Percentiles rank a stretch among this genome's conserved stretches.
Evolutionary conservation across 1,284 basidiomycete species (phyloP).

Genomic region (Naganishia sp.): DNA sequence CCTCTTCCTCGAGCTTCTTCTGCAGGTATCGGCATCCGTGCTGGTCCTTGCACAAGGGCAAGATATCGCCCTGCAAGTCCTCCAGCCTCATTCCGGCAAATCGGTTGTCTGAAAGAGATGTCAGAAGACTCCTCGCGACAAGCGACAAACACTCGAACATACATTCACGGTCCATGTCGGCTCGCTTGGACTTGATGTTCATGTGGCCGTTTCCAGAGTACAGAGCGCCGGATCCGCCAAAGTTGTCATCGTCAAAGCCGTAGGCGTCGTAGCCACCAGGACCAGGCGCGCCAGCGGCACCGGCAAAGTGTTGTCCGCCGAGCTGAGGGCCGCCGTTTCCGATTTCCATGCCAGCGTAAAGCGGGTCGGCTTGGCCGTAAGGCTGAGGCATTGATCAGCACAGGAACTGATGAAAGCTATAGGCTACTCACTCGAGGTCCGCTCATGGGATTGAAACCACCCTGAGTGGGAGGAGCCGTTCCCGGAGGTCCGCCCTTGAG

Average conservation of each 20-base stretch:
- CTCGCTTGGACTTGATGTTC: constrained; percentile 88
- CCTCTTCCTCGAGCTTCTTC: constrained; percentile 97
- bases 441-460: constrained; percentile 22
- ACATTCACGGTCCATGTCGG: constrained; percentile 87
- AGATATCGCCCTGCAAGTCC: constrained; percentile 92
- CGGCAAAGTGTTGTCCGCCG: constrained; percentile 47
- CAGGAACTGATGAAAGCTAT: neutral
- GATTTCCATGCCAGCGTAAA: constrained; percentile 45
- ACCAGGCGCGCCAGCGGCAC: constrained; percentile 4
- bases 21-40: constrained; percentile 98
- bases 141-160: constrained; percentile 39
- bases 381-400: constrained; percentile 42
- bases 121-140: neutral
- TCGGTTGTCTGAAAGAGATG: constrained; percentile 69
- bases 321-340: constrained; percentile 51
- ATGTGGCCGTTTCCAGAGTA: constrained; percentile 71
- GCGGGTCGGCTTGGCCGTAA: constrained; percentile 48
- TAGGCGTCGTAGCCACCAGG: constrained; percentile 62
- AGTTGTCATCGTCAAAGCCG: constrained; percentile 62
- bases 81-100: constrained; percentile 93
- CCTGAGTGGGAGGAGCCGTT: constrained; percentile 41
- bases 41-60: constrained; percentile 94
- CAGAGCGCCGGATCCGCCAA: constrained; percentile 71
- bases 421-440: constrained; percentile 18
- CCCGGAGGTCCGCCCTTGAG: constrained; percentile 74